Conservation (phyloP, 352 stramenopile species). For the Phytophthora pisi region DNA sequence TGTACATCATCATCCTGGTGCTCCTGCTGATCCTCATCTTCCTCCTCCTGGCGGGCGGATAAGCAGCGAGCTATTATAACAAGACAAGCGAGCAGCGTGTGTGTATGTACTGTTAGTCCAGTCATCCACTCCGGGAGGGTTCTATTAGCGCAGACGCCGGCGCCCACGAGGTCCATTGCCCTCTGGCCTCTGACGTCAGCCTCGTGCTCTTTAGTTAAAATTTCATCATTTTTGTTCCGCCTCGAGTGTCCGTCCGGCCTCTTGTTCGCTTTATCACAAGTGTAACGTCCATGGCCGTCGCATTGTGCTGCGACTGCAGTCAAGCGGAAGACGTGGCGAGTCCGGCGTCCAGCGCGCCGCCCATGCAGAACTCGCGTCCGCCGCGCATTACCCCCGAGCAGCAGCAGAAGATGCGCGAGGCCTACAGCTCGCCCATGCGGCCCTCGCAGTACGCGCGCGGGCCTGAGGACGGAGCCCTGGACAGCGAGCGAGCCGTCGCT, state of each 20-base stretch:
- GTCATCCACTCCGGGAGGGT: background rate
- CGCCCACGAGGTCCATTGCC: background rate
- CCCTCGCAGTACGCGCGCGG: slow-evolving; percentile 41
- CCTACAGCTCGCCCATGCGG: slow-evolving; percentile 46
- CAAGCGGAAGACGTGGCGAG: slow-evolving; percentile 6
- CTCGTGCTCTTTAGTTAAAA: background rate
- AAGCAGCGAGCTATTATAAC: slow-evolving; percentile 5
- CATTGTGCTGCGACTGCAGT: slow-evolving; percentile 30
- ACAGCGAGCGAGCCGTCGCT: background rate
- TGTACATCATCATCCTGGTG: slow-evolving; percentile 92
- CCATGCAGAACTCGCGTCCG: slow-evolving; percentile 29
- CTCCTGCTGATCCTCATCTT: slow-evolving; percentile 89
- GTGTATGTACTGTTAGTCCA: background rate
- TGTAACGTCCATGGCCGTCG: slow-evolving; percentile 27
- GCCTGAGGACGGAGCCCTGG: slow-evolving; percentile 7
- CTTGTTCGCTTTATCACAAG: background rate
- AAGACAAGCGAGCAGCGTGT: too few relatives aligned
- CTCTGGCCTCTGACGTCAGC: background rate
- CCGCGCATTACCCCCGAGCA: slow-evolving; percentile 14
- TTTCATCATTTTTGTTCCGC: background rate
- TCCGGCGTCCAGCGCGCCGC: background rate
- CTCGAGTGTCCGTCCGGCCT: background rate
- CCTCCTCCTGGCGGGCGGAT: slow-evolving; percentile 79
- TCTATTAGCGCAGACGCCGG: background rate
- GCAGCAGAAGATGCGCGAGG: slow-evolving; percentile 38